Percentiles rank a stretch among this genome's conserved stretches.
These are phyloP conservation scores for Rhizomucor miehei DNA, from an alignment of 371 early-diverging fungal species.

Conservation along the genomic window DNA sequence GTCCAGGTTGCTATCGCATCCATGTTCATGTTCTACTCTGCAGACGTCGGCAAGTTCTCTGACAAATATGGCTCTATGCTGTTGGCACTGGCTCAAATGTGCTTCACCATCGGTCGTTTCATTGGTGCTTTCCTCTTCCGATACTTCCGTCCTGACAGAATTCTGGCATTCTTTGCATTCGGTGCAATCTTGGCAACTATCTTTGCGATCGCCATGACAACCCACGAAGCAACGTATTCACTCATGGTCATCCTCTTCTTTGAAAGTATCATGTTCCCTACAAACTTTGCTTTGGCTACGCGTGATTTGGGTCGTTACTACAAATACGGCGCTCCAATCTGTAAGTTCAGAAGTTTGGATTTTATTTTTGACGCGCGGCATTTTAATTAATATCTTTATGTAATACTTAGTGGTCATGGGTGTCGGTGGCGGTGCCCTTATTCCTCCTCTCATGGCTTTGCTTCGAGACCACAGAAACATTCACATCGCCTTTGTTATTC, in stretches of 20 bases:
- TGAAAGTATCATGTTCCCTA: constrained; percentile 46
- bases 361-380: neutral
- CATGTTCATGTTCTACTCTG: constrained; percentile 40
- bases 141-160: constrained; percentile 24
- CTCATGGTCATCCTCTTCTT: constrained; percentile 41
- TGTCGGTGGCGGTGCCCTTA: constrained; percentile 41
- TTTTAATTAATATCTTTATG: neutral
- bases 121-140: constrained; percentile 34
- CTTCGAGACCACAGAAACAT: constrained; percentile 29
- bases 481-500: constrained; percentile 34
- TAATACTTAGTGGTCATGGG: constrained; percentile 36
- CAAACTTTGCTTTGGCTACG: constrained; percentile 43
- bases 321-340: constrained; percentile 37
- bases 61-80: constrained; percentile 25
- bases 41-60: constrained; percentile 29
- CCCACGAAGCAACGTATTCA: constrained; percentile 26
- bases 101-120: constrained; percentile 47
- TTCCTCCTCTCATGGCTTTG: constrained; percentile 41
- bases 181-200: constrained; percentile 28
- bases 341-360: constrained; percentile 18
- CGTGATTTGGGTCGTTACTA: constrained; percentile 43
- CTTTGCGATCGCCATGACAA: constrained; percentile 31
- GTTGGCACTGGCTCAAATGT: constrained; percentile 34
- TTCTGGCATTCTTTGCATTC: constrained; percentile 31
- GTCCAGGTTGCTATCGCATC: constrained; percentile 45